Conservation (phyloP, 2,329 filamentous ascomycete genomes). For the Triangularia setosa region DNA sequence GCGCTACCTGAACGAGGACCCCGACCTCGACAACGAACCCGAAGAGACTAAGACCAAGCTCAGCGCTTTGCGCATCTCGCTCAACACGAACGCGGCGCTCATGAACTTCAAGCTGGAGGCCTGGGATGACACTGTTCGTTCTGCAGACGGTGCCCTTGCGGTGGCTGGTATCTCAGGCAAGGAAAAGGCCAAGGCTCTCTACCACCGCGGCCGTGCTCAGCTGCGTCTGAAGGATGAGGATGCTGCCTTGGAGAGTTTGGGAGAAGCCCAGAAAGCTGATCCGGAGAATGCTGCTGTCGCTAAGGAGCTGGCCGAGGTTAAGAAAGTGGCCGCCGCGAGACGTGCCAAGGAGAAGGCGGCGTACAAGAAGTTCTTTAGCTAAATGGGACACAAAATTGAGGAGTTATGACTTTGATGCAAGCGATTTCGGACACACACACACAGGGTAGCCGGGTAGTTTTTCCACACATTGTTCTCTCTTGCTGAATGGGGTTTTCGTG, state of each 20-base stretch:
- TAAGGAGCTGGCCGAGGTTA: conserved; percentile 73
- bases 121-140: conserved; percentile 66
- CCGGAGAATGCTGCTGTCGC: conserved; percentile 72
- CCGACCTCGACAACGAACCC: conserved; percentile 68
- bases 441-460: neutral
- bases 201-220: conserved; percentile 73
- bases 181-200: conserved; percentile 86
- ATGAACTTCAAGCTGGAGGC: conserved; percentile 75
- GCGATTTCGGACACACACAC: neutral
- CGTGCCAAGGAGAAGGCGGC: conserved; percentile 86
- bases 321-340: conserved; percentile 68
- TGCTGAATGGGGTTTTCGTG: neutral
- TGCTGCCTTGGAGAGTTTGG: conserved; percentile 67
- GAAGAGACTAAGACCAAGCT: conserved; percentile 64
- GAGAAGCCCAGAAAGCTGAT: conserved; percentile 68
- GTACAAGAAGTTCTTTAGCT: conserved; percentile 95
- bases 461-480: neutral
- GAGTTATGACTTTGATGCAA: neutral
- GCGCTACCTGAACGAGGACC: conserved; percentile 83
- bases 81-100: conserved; percentile 86
- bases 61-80: conserved; percentile 70
- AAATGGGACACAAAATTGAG: conserved; percentile 26
- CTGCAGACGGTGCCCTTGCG: conserved; percentile 69
- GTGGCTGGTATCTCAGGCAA: conserved; percentile 62
- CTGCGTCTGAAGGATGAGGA: conserved; percentile 82